Evolutionary conservation across 176 grass and related monocot genomes (phyloP).

Genomic region (Paspalum vaginatum): DNA sequence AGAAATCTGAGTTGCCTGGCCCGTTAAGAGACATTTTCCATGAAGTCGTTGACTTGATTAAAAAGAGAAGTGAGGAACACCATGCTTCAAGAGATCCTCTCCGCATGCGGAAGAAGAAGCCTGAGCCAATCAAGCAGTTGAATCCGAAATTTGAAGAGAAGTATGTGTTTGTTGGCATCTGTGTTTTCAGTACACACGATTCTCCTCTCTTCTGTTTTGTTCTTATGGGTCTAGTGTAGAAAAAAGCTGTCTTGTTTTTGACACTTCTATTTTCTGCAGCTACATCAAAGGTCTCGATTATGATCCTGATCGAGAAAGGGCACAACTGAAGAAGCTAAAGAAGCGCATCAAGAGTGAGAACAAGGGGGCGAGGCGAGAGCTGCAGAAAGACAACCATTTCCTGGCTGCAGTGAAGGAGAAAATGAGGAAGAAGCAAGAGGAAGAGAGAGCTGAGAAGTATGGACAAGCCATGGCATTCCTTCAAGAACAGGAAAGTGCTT

Average conservation of each 20-base stretch:
- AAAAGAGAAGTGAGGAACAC: slow-evolving; percentile 65
- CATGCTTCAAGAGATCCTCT: slow-evolving; percentile 68
- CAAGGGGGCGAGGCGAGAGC: slow-evolving; percentile 70
- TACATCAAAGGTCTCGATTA: slow-evolving; percentile 93
- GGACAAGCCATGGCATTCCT: slow-evolving; percentile 74
- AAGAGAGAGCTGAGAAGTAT: slow-evolving; percentile 74
- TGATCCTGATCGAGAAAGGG: slow-evolving; percentile 94
- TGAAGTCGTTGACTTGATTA: slow-evolving; percentile 75
- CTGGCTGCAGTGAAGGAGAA: slow-evolving; percentile 70
- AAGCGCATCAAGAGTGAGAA: slow-evolving; percentile 80
- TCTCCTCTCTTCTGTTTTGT: slow-evolving; percentile 10
- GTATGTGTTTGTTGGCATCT: slow-evolving; percentile 56
- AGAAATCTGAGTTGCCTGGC: slow-evolving; percentile 50
- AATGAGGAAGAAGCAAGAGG: slow-evolving; percentile 59
- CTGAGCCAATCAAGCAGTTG: slow-evolving; percentile 81
- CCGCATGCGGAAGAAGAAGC: slow-evolving; percentile 82
- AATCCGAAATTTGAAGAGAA: slow-evolving; percentile 95
- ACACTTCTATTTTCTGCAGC: slow-evolving; percentile 55
- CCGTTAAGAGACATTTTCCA: slow-evolving; percentile 56
- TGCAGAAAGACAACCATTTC: slow-evolving; percentile 86
- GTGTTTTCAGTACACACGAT: slow-evolving; percentile 5
- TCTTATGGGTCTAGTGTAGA: neutral
- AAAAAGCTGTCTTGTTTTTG: neutral
- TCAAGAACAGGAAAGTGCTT: slow-evolving; percentile 92
- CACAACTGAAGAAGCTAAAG: slow-evolving; percentile 77